phyloP scores from a whole-genome alignment of 1,139 yeast genomes.

The Hyphopichia wangnamkhiaoensis region DNA sequence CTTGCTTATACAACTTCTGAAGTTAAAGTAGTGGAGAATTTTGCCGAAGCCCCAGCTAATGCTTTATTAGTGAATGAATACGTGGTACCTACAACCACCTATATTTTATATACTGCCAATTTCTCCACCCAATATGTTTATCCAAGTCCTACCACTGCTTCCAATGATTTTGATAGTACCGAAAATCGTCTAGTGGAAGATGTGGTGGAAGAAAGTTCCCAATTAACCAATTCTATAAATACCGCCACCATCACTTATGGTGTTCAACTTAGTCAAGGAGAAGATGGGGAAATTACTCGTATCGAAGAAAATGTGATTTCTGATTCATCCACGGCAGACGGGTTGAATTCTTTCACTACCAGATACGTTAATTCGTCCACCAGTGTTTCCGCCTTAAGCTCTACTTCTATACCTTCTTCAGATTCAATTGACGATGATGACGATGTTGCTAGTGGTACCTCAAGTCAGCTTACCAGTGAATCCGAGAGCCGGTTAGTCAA shows the following conservation, averaged over 20 bases:
- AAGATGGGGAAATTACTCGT: not conserved
- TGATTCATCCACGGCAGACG: too few species aligned
- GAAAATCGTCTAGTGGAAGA: not conserved
- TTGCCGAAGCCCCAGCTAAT: not conserved
- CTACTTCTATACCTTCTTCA: not conserved
- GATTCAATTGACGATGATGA: not conserved
- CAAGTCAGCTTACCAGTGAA: not conserved
- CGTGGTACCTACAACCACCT: slow-evolving; percentile 3
- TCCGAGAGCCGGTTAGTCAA: not conserved
- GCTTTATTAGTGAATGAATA: not conserved
- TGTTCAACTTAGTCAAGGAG: not conserved
- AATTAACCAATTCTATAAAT: not conserved
- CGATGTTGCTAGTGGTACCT: too few species aligned
- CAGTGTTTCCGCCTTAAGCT: not conserved
- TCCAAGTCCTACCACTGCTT: not conserved
- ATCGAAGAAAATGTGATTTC: too few species aligned
- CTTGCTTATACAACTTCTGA: not conserved
- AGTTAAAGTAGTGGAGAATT: not conserved
- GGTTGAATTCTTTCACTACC: not conserved
- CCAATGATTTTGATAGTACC: too few species aligned
- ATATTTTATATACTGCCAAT: slow-evolving; percentile 1
- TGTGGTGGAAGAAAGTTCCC: not conserved
- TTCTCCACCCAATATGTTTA: not conserved
- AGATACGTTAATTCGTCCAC: not conserved
- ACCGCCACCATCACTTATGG: not conserved